Base-by-base conservation (phyloP, 306 rosid genomes). In the Cyamopsis tetragonoloba region DNA sequence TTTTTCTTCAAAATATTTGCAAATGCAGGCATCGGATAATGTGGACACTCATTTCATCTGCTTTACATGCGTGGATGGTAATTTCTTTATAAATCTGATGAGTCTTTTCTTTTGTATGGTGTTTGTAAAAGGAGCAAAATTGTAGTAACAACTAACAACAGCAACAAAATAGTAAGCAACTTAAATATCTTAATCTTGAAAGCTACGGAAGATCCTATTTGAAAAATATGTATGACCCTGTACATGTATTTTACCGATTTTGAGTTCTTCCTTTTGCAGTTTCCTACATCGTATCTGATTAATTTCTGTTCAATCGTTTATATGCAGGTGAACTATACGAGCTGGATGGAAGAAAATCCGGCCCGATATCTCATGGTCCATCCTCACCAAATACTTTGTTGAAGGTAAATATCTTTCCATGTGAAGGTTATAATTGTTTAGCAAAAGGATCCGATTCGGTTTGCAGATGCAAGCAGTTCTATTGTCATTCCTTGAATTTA, bases 331-430 rank as follows among this genome's bases (percentile, higher is more conserved):
- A 77, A 37, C 91, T 91, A 47, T 91, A 88, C 68, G 98, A 91
- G 87, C 96, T 91, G 47, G 98, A 91, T 55, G 98, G 98, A 54
- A 85, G 96, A 68, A 88, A 88, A 79, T 70, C 79, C 0, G 86
- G 78, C 19, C 90, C 98, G 23, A 83, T 91, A 62, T 85, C 86
- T 58, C 98, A 91, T 3, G 98, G 98, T 28, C 64, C 82, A 41
- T 80, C 90, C 76, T 85, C 98, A 50, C 96, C 88, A 39, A 67
- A 24, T 71, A 56, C 77, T 64, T 51, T 88, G 59, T 85, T 91
- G 70, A 77, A 71, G 91, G 98, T 91, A 85, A 59, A 24, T 50
- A 22, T 64, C 37, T 62, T 28, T 39, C 6, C 18, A 9, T 68
- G 28, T 42, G 18, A 15, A 54, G 56, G 41, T 49, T 39, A n/a